Base-by-base conservation (phyloP, 1,139 yeast species). In the Petasospora fabianii region DNA sequence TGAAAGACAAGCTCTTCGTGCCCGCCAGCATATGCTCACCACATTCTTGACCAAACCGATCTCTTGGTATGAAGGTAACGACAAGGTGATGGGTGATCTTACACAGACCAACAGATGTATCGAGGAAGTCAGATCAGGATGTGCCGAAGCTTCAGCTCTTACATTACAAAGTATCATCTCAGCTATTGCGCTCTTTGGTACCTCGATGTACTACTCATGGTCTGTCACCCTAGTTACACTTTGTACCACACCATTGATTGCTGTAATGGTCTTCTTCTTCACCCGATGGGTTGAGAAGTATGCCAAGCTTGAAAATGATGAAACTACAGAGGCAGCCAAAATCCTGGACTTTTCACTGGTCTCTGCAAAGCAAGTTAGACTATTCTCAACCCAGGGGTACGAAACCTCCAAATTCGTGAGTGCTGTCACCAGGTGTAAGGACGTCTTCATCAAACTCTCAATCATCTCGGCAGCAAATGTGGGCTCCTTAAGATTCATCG, bases 201-300 rank as follows among this genome's bases (percentile, higher is more conserved):
- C 86, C 2, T 81, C 97, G 0, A 73, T 92, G 59, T 71, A 73
- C 44, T 81, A 78, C 46, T 84, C 95, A 0, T 90, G 97, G 97
- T 71, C 84, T 4, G 69, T 92, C 11, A 85, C 97, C 0, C 59
- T 92, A 24, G 75, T 92, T 0, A 75, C 84, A 15, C 57, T 90
- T 45, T 80, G 86, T 1, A 71, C 83, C 8, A 55, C 86, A 3
- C 98, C 98, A 0, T 28, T 87, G 0, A 75, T 92, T 48, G 68
- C 69, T 0, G 13, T 69, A 0, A 48, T 73, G 14, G 77, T 84
- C 0, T 61, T 68, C 38, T 38, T 70, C 2, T 73, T 82, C 43
- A 79, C 92, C 0, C 62, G 56, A 14, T 56, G 70, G 21, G 73
- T 84, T 17, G 74, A 72, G 40, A 64, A 56, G 19, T 69, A 65